phyloP scores from a whole-genome alignment of 495 filamentous ascomycete genomes.

The Xylaria grammica region DNA sequence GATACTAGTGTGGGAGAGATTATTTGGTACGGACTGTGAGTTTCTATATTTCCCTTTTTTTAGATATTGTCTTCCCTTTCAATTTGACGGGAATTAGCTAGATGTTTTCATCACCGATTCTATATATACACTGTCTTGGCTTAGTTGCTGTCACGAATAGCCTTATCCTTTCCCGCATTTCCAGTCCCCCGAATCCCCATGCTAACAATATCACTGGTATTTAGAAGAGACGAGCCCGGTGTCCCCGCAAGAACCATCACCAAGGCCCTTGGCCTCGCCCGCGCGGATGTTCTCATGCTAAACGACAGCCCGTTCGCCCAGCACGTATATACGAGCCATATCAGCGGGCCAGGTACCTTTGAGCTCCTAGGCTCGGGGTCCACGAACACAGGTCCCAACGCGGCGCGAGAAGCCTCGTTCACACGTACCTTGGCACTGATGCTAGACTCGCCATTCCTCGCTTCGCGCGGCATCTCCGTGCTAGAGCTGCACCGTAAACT shows the following conservation, averaged over 20 bases:
- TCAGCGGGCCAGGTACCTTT: constrained; percentile 8
- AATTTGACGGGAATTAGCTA: not conserved
- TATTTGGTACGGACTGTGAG: constrained; percentile 22
- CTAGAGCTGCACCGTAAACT: constrained; percentile 21
- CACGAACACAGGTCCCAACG: not conserved
- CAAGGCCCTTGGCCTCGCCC: constrained; percentile 8
- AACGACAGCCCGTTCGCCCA: constrained; percentile 24
- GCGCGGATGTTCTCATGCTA: constrained; percentile 20
- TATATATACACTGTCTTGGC: too few species aligned
- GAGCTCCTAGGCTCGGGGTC: constrained; percentile 21
- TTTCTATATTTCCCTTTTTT: constrained; percentile 1
- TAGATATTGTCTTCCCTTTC: not conserved
- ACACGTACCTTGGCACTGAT: constrained; percentile 12
- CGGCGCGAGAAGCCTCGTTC: constrained; percentile 8
- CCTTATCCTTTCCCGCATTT: too few species aligned
- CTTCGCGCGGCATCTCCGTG: constrained; percentile 6
- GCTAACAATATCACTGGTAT: not conserved
- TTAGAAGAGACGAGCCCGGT: constrained; percentile 14
- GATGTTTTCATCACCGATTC: too few species aligned
- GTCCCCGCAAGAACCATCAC: constrained; percentile 13
- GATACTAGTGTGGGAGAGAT: not conserved
- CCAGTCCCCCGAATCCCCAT: too few species aligned
- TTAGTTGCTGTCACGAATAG: too few species aligned
- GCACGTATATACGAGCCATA: constrained; percentile 8
- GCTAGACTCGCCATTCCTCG: constrained; percentile 15